Conservation (phyloP, 371 early-diverging fungal genomes). For the Mucor circinelloides region DNA sequence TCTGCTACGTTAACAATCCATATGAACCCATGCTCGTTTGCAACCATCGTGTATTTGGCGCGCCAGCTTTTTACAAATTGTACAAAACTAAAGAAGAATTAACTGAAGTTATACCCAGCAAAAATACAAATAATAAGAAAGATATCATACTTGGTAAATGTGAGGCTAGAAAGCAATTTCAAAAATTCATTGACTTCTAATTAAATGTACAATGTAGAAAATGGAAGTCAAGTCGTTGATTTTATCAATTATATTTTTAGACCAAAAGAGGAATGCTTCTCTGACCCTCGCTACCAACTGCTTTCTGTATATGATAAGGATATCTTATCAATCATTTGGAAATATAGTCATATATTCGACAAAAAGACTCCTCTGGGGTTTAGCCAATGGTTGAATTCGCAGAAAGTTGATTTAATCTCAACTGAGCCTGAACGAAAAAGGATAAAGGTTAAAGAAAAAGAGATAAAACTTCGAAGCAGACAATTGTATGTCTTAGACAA, state of each 20-base stretch:
- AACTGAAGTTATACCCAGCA: not conserved
- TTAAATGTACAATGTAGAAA: too few species aligned
- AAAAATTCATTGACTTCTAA: too few species aligned
- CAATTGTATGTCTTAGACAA: conserved; percentile 7
- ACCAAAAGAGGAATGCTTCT: too few species aligned
- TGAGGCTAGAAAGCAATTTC: conserved; percentile 4
- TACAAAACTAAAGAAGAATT: conserved; percentile 14
- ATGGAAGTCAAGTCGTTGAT: too few species aligned
- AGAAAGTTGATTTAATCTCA: too few species aligned
- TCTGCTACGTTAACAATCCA: conserved; percentile 8
- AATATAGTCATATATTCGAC: conserved; percentile 9
- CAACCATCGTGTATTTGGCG: conserved; percentile 7
- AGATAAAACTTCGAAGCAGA: not conserved
- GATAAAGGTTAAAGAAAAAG: conserved; percentile 8
- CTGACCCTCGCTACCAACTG: too few species aligned
- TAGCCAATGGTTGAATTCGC: conserved; percentile 13
- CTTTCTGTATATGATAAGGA: too few species aligned
- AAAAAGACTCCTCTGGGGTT: conserved; percentile 13
- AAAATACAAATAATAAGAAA: not conserved
- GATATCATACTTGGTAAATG: not conserved
- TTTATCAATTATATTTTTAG: too few species aligned
- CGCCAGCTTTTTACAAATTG: conserved; percentile 8
- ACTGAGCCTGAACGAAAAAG: conserved; percentile 4
- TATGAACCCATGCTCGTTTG: conserved; percentile 13
- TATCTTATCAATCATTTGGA: too few species aligned